phyloP scores from a whole-genome alignment of 78 protist species.

The Chrysochromulina tobinii region DNA sequence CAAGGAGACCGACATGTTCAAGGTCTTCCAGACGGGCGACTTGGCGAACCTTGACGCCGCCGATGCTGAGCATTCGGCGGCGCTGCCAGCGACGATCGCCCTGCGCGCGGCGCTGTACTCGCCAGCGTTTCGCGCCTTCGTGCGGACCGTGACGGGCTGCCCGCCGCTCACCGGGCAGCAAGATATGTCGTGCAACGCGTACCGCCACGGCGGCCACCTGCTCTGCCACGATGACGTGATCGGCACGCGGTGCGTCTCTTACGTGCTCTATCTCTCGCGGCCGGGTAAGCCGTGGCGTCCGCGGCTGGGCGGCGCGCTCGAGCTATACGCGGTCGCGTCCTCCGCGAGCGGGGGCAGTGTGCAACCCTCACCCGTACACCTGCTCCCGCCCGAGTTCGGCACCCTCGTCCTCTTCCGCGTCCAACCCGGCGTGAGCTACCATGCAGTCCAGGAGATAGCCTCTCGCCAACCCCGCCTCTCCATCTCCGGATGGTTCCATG shows the following conservation, averaged over 20 bases:
- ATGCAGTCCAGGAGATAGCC: slow-evolving; percentile 51
- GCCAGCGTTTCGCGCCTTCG: slow-evolving; percentile 22
- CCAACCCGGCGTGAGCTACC: slow-evolving; percentile 46
- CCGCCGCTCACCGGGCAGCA: slow-evolving; percentile 25
- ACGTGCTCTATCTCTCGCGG: slow-evolving; percentile 51
- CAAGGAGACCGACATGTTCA: slow-evolving; percentile 66
- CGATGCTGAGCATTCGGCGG: not conserved
- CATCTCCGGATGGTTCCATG: slow-evolving; percentile 51
- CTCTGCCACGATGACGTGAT: slow-evolving; percentile 69
- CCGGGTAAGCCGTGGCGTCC: slow-evolving; percentile 33
- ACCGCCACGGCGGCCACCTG: slow-evolving; percentile 50
- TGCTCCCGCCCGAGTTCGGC: slow-evolving; percentile 44
- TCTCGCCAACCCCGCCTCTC: not conserved
- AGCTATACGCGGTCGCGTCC: slow-evolving; percentile 26
- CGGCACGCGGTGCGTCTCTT: slow-evolving; percentile 56
- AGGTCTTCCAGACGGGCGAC: slow-evolving; percentile 57
- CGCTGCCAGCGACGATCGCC: slow-evolving; percentile 5
- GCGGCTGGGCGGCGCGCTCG: slow-evolving; percentile 56
- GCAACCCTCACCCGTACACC: not conserved
- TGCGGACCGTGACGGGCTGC: slow-evolving; percentile 38
- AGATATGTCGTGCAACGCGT: slow-evolving; percentile 41
- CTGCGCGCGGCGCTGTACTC: slow-evolving; percentile 57
- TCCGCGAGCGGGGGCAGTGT: not conserved
- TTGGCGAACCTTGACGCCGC: slow-evolving; percentile 38
- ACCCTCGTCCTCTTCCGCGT: slow-evolving; percentile 48